These are phyloP conservation scores for Mycena chlorophos DNA, from an alignment of 768 basidiomycete species.

Conservation along the genomic window DNA sequence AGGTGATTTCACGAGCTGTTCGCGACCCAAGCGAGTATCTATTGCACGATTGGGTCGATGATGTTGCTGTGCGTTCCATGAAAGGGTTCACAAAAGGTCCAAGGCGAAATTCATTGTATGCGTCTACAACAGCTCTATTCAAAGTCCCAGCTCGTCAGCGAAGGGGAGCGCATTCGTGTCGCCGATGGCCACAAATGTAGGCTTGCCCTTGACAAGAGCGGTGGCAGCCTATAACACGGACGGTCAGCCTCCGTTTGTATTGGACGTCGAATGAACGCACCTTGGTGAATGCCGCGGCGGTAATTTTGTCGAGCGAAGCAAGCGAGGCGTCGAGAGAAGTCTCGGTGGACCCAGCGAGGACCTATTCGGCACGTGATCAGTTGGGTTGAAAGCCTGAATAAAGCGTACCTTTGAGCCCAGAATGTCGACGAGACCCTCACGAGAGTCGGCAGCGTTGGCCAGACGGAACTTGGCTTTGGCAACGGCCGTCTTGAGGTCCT, in stretches of 20 bases:
- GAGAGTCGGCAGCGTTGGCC: slow-evolving; percentile 66
- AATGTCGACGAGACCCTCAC: slow-evolving; percentile 62
- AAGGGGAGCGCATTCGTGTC: slow-evolving; percentile 76
- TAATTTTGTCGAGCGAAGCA: slow-evolving; percentile 68
- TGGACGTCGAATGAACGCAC: slow-evolving; percentile 38
- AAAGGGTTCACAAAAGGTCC: too few relatives aligned
- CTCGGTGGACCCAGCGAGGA: slow-evolving; percentile 57
- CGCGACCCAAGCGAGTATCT: too few relatives aligned
- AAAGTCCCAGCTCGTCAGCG: slow-evolving; percentile 82
- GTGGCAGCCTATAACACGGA: slow-evolving; percentile 53
- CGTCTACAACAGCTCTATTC: slow-evolving; percentile 28
- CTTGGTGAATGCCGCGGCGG: slow-evolving; percentile 67
- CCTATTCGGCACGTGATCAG: slow-evolving; percentile 37
- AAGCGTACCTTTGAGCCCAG: slow-evolving; percentile 64
- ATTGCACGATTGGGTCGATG: too few relatives aligned
- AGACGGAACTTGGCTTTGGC: slow-evolving; percentile 87
- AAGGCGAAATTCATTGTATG: too few relatives aligned
- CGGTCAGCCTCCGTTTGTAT: slow-evolving; percentile 1
- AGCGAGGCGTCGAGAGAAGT: slow-evolving; percentile 63
- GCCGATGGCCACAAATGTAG: slow-evolving; percentile 87
- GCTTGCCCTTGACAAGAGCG: slow-evolving; percentile 69
- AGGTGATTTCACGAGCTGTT: too few relatives aligned
- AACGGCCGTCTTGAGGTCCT: slow-evolving; percentile 78
- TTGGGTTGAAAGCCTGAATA: slow-evolving; percentile 5
- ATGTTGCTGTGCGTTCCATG: too few relatives aligned